Percentiles rank a stretch among this genome's conserved stretches.
Evolutionary conservation across 75 land plant genomes (phyloP).

Genomic region (Adiantum capillusveneris): DNA sequence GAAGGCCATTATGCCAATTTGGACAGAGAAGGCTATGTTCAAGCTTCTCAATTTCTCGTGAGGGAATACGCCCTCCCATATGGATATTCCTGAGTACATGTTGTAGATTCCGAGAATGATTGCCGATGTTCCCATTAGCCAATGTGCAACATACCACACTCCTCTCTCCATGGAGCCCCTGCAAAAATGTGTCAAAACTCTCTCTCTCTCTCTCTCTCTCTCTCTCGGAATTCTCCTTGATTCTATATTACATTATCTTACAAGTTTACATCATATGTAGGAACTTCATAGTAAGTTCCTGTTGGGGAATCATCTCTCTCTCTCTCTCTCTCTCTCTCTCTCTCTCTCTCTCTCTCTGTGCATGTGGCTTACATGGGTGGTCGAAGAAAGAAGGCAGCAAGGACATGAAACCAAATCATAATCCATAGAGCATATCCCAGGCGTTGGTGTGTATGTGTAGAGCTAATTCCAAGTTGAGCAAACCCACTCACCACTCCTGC

Average conservation of each 20-base stretch:
- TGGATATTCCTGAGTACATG: neutral
- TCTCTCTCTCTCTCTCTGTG: conserved; percentile 2
- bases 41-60: neutral
- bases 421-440: conserved; percentile 8
- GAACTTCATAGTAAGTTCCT: too few relatives aligned
- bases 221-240: too few relatives aligned
- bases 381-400: neutral
- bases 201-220: conserved; percentile 3
- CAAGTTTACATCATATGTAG: too few relatives aligned
- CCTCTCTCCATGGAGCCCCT: neutral
- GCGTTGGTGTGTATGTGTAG: conserved; percentile 3
- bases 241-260: too few relatives aligned
- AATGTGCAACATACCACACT: conserved; percentile 5
- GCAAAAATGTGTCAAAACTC: neutral
- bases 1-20: neutral
- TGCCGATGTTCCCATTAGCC: conserved; percentile 6
- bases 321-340: conserved; percentile 4
- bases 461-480: neutral
- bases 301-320: too few relatives aligned
- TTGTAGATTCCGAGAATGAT: conserved; percentile 5
- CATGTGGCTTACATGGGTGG: neutral
- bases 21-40: conserved; percentile 3
- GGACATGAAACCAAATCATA: conserved; percentile 1
- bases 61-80: conserved; percentile 1
- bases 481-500: too few relatives aligned